Base-by-base conservation (phyloP, 768 basidiomycete species). In the Mrakia frigida region DNA sequence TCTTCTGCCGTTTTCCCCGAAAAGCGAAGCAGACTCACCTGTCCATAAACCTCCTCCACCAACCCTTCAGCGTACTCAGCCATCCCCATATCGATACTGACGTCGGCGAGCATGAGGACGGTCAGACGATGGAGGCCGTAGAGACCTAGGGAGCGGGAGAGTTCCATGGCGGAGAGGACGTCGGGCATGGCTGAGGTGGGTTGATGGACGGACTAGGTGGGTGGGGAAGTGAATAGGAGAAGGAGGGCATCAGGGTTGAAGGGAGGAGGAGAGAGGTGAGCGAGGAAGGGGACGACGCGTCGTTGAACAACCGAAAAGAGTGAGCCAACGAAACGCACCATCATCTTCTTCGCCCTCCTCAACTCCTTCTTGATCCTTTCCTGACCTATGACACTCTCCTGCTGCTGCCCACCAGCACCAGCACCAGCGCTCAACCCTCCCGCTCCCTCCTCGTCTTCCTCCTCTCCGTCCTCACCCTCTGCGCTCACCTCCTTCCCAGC, bases 41-140 rank as follows among this genome's bases (percentile, higher is more conserved):
- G 92, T 31, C 92, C 92, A 86, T 93, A 87, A 65, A 93, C 88
- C 77, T 91, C 92, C 68, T 92, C 90, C 65, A 94, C 79, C 70
- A 93, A 86, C 75, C 86, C 86, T 78, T 84, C 85, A 75, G 88
- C 89, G 77, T 88, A 86, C 80, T 88, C 87, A 21, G 90, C 87
- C 87, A 93, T 88, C 23, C 89, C 90, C 81, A 91, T 90, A 80
- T 93, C 91, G 28, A 93, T 83, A 11, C 89, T 88, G 77, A 92
- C 83, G 80, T 94, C 93, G 1, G 93, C 92, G 28, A 94, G 86
- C 43, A 93, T 81, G 77, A 91, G 86, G 43, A 91, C 86, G 0
- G 88, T 89, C 5, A 88, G 87, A 74, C 92, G 86, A 80, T 93
- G 91, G 33, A 89, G 82, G 23, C 86, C 86, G 80, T 89, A 87